phyloP scores from a whole-genome alignment of 2,329 filamentous ascomycete genomes.

The Cytospora chrysosperma region DNA sequence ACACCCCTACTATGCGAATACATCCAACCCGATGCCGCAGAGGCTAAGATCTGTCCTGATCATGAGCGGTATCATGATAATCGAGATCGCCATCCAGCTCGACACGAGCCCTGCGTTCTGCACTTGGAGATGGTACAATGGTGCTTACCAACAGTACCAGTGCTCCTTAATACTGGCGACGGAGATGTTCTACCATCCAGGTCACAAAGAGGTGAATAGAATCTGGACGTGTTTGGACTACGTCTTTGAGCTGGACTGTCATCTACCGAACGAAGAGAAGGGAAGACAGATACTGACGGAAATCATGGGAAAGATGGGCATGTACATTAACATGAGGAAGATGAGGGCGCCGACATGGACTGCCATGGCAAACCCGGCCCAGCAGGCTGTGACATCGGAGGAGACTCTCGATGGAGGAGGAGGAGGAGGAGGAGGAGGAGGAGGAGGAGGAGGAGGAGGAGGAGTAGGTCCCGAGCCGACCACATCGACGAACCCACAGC shows the following conservation, averaged over 20 bases:
- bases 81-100: conserved; percentile 48
- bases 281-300: conserved; percentile 60
- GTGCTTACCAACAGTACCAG: conserved; percentile 73
- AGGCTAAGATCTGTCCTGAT: conserved; percentile 64
- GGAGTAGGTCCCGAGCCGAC: background rate
- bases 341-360: conserved; percentile 52
- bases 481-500: conserved; percentile 8
- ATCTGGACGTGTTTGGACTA: conserved; percentile 73
- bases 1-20: conserved; percentile 62
- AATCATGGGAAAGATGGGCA: conserved; percentile 57
- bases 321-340: conserved; percentile 59
- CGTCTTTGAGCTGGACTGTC: conserved; percentile 62
- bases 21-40: conserved; percentile 52
- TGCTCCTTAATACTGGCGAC: conserved; percentile 66
- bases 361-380: conserved; percentile 37
- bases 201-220: conserved; percentile 57
- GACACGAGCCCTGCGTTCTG: conserved; percentile 47
- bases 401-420: background rate
- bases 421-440: background rate
- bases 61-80: conserved; percentile 54
- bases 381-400: conserved; percentile 37
- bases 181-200: conserved; percentile 62
- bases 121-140: conserved; percentile 68
- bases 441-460: background rate
- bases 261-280: conserved; percentile 55